Evolutionary conservation across 208 protist species (phyloP).

Genomic region (Trypanosoma congolense): DNA sequence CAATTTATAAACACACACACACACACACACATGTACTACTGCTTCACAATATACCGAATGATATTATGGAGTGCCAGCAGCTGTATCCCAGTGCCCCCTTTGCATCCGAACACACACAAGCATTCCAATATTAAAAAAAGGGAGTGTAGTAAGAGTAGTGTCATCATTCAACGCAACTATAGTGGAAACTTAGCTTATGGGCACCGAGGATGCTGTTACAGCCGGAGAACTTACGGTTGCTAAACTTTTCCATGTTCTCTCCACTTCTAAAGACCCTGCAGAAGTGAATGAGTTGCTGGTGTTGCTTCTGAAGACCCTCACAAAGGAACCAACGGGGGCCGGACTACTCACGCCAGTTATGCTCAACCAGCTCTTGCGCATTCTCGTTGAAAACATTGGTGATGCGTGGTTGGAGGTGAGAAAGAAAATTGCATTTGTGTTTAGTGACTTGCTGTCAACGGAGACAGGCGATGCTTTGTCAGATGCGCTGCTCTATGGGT

Average conservation of each 20-base stretch:
- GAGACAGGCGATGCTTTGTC: slow-evolving; percentile 29
- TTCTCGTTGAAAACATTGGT: slow-evolving; percentile 20
- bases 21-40: too few species aligned
- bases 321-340: neutral
- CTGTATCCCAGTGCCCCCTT: too few species aligned
- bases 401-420: slow-evolving; percentile 26
- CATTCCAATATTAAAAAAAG: too few species aligned
- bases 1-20: too few species aligned
- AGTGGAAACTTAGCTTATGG: too few species aligned
- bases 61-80: too few species aligned
- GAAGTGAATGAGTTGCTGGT: slow-evolving; percentile 9
- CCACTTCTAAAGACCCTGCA: neutral
- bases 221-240: slow-evolving; percentile 1
- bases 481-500: slow-evolving; percentile 32
- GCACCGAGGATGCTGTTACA: neutral
- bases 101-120: too few species aligned
- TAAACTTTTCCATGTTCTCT: slow-evolving; percentile 10
- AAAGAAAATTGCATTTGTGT: slow-evolving; percentile 38
- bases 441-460: slow-evolving; percentile 21
- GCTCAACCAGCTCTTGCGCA: slow-evolving; percentile 13
- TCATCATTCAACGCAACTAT: too few species aligned
- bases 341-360: slow-evolving; percentile 11
- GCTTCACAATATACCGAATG: too few species aligned
- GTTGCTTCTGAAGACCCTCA: slow-evolving; percentile 7
- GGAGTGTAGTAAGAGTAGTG: neutral